A percentile compares a stretch with the other conserved stretches of the same genome.
phyloP scores from a whole-genome alignment of 192 early-diverging fungal species.

The Mortierella hygrophila region DNA sequence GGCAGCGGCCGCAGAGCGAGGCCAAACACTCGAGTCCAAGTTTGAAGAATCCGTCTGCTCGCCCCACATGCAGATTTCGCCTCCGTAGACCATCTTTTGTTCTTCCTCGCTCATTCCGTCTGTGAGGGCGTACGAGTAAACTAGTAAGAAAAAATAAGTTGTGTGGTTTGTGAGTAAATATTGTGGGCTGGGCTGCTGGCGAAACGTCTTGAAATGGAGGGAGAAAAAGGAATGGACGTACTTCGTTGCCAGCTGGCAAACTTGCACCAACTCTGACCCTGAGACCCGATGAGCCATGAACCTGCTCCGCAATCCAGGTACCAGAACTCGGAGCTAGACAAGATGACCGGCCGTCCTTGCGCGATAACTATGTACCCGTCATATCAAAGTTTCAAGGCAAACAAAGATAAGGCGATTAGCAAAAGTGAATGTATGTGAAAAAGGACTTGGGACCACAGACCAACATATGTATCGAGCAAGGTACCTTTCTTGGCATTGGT shows the following conservation, averaged over 20 bases:
- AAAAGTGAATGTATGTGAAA: no score
- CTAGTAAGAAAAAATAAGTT: slow-evolving; percentile 6
- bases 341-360: slow-evolving; percentile 76
- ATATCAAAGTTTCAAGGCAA: background rate
- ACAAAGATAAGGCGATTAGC: background rate
- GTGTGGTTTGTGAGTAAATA: background rate
- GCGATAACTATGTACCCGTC: slow-evolving; percentile 66
- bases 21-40: slow-evolving; percentile 79
- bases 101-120: slow-evolving; percentile 27
- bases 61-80: slow-evolving; percentile 81
- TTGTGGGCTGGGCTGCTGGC: no score
- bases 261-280: slow-evolving; percentile 49
- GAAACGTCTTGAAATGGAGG: background rate
- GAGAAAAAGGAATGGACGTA: background rate
- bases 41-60: slow-evolving; percentile 76
- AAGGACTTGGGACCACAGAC: background rate
- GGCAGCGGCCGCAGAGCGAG: slow-evolving; percentile 77
- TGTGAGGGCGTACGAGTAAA: slow-evolving; percentile 42
- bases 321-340: slow-evolving; percentile 74
- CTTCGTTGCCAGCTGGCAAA: slow-evolving; percentile 47
- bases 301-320: slow-evolving; percentile 88
- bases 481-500: slow-evolving; percentile 43
- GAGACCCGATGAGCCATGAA: slow-evolving; percentile 65
- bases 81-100: slow-evolving; percentile 53
- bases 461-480: background rate